A percentile compares a stretch with the other conserved stretches of the same genome.
Evolutionary conservation across 768 basidiomycete genomes (phyloP).

Genomic region (Russula earlei): DNA sequence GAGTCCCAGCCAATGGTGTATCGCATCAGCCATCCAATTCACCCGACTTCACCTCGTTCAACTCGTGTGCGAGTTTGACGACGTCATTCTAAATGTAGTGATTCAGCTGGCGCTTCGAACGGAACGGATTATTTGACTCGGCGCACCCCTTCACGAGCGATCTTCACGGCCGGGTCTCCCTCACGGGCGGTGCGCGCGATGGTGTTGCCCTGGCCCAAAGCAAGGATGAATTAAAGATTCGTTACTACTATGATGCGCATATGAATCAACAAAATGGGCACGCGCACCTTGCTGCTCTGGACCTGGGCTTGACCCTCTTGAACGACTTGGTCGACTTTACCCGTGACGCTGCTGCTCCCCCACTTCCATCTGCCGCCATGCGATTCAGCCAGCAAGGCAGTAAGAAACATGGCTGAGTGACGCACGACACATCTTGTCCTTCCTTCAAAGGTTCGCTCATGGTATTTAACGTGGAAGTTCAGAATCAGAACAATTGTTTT

Average conservation of each 20-base stretch:
- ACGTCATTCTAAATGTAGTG: conserved; percentile 34
- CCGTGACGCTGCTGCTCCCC: conserved; percentile 5
- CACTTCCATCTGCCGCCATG: conserved; percentile 1
- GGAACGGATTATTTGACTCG: neutral
- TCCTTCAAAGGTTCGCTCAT: conserved; percentile 7
- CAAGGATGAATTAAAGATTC: no score
- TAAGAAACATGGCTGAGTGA: neutral
- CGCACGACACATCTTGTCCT: conserved; percentile 7
- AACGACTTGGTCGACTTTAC: conserved; percentile 24
- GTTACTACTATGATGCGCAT: neutral
- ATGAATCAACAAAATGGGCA: neutral
- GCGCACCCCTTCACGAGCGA: conserved; percentile 37
- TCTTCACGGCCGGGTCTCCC: conserved; percentile 43
- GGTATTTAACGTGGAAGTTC: neutral
- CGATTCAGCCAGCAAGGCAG: neutral
- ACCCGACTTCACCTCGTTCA: conserved; percentile 35
- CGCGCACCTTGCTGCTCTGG: conserved; percentile 35
- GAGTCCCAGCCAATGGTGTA: neutral
- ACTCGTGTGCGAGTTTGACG: conserved; percentile 42
- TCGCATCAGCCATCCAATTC: conserved; percentile 7
- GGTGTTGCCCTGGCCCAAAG: conserved; percentile 30
- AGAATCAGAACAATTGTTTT: no score
- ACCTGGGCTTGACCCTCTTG: conserved; percentile 36
- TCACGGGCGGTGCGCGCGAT: conserved; percentile 35
- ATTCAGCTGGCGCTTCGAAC: neutral